A percentile compares a stretch with the other conserved stretches of the same genome.
phyloP scores from a whole-genome alignment of 495 filamentous ascomycete genomes.

The Tricharina praecox region DNA sequence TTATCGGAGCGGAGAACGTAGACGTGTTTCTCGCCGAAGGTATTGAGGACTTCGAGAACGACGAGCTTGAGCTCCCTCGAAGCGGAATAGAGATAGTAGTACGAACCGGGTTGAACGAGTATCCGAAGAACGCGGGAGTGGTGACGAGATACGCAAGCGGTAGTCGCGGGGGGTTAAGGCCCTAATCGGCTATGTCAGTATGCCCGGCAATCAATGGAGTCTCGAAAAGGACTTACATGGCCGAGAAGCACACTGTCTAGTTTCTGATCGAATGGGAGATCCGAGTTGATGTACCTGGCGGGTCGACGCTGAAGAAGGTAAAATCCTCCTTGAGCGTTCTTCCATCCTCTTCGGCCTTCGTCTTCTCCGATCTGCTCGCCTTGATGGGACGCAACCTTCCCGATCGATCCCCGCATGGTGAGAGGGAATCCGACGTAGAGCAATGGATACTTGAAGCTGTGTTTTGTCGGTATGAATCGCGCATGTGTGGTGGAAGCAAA shows the following conservation, averaged over 20 bases:
- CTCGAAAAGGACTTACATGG: constrained; percentile 14
- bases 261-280: constrained; percentile 36
- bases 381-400: constrained; percentile 40
- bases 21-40: constrained; percentile 53
- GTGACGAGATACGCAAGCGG: constrained; percentile 53
- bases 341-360: constrained; percentile 15
- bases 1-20: constrained; percentile 36
- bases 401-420: constrained; percentile 37
- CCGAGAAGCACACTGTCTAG: constrained; percentile 17
- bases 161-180: constrained; percentile 19
- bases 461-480: constrained; percentile 43
- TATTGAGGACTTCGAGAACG: constrained; percentile 65
- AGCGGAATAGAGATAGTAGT: constrained; percentile 60
- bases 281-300: constrained; percentile 48
- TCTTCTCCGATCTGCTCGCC: constrained; percentile 13
- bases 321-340: constrained; percentile 22
- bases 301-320: constrained; percentile 37
- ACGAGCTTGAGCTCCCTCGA: constrained; percentile 43
- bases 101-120: constrained; percentile 63
- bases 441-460: constrained; percentile 50
- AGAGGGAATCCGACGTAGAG: constrained; percentile 50
- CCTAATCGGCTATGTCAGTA: constrained; percentile 5
- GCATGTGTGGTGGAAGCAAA: constrained; percentile 45
- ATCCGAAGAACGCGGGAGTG: constrained; percentile 50
- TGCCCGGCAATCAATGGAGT: background rate